These are phyloP conservation scores for Leucosporidium yakuticum DNA, from an alignment of 768 basidiomycete species.

Conservation along the genomic window DNA sequence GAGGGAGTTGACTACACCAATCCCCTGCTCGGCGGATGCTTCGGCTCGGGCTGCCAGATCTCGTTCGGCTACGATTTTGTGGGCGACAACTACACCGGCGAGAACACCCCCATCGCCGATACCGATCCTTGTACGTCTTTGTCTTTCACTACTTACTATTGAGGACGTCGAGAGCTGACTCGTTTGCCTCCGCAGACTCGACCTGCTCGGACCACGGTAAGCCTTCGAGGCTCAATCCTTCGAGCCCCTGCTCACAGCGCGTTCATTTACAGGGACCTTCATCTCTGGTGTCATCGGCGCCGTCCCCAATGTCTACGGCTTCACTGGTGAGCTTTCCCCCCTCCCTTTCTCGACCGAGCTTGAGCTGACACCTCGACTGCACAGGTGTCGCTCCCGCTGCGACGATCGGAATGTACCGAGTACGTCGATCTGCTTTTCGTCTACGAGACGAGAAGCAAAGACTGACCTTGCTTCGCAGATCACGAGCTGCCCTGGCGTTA, in stretches of 20 bases:
- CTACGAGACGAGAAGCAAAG: neutral
- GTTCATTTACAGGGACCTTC: neutral
- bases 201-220: too few relatives aligned
- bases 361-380: constrained; percentile 39
- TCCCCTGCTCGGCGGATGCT: constrained; percentile 43
- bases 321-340: constrained; percentile 49
- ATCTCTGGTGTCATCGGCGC: constrained; percentile 14
- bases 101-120: constrained; percentile 53
- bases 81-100: constrained; percentile 43
- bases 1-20: too few relatives aligned
- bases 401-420: neutral
- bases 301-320: constrained; percentile 36
- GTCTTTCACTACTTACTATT: too few relatives aligned
- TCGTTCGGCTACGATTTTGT: constrained; percentile 45
- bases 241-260: too few relatives aligned
- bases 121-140: constrained; percentile 42
- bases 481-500: neutral
- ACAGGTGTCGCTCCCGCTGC: constrained; percentile 47
- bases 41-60: constrained; percentile 43
- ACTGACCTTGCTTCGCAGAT: neutral
- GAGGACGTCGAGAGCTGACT: too few relatives aligned
- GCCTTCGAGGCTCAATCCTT: too few relatives aligned
- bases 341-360: neutral
- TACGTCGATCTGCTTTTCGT: neutral
- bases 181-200: too few relatives aligned